Percentiles rank a stretch among this genome's conserved stretches.
These are phyloP conservation scores for Dimargaris cristalligena DNA, from an alignment of 192 early-diverging fungal species.

Conservation along the genomic window DNA sequence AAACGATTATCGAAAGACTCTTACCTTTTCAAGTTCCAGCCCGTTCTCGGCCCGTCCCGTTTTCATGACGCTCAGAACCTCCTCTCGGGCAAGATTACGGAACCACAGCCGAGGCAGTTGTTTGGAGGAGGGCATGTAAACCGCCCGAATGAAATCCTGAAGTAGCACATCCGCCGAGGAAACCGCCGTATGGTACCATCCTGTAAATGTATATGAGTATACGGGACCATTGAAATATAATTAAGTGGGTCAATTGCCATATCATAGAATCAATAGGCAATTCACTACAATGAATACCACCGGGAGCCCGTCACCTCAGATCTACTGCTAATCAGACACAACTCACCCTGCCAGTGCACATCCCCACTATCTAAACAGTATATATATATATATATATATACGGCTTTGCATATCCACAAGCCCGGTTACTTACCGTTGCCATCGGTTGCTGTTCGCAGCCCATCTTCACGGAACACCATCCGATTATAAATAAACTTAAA, in stretches of 20 bases:
- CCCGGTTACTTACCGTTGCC: neutral
- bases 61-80: neutral
- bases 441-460: neutral
- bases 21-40: neutral
- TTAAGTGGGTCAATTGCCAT: too few relatives aligned
- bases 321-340: too few relatives aligned
- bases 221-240: neutral
- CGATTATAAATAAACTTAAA: neutral
- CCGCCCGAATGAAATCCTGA: conserved; percentile 1
- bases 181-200: neutral
- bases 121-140: neutral
- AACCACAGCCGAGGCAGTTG: neutral
- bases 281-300: too few relatives aligned
- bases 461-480: neutral
- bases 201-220: neutral
- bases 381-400: too few relatives aligned
- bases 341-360: too few relatives aligned
- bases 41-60: neutral
- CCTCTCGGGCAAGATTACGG: neutral
- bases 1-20: neutral
- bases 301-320: too few relatives aligned
- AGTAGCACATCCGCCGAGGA: neutral
- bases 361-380: too few relatives aligned
- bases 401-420: neutral
- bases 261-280: too few relatives aligned